Conservation (phyloP, 2,329 filamentous ascomycete genomes). For the Ophiostoma montium region DNA sequence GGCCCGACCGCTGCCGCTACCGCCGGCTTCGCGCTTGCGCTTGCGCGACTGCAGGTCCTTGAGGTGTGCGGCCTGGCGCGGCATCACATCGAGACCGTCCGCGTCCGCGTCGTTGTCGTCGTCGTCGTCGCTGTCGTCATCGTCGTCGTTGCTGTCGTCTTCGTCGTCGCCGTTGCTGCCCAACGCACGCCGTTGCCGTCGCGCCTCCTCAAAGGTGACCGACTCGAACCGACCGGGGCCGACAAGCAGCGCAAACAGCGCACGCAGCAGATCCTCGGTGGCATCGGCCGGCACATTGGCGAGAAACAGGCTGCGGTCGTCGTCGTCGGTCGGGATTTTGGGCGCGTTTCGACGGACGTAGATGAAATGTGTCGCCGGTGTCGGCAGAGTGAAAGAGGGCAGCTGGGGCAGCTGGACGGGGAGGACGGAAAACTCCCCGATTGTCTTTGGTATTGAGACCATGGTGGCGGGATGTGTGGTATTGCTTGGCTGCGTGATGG, state of each 20-base stretch:
- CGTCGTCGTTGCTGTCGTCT: background rate
- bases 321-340: constrained; percentile 57
- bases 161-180: background rate
- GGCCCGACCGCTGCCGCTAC: too few species aligned
- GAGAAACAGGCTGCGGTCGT: constrained; percentile 73
- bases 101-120: background rate
- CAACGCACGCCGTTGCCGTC: constrained; percentile 19
- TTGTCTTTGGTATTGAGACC: constrained; percentile 20
- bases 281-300: constrained; percentile 80
- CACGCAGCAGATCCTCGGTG: constrained; percentile 61
- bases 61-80: constrained; percentile 27
- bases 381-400: constrained; percentile 39
- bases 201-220: constrained; percentile 57
- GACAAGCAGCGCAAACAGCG: constrained; percentile 60
- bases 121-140: background rate
- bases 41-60: constrained; percentile 19
- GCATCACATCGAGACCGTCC: constrained; percentile 28
- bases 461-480: constrained; percentile 15
- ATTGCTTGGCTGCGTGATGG: background rate
- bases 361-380: constrained; percentile 60
- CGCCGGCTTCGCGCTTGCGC: background rate
- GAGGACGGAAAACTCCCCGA: constrained; percentile 52
- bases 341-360: constrained; percentile 77
- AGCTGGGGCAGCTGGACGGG: constrained; percentile 51
- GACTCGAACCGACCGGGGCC: constrained; percentile 66